Evolutionary conservation across 2,329 filamentous ascomycete genomes (phyloP).

Genomic region (Escovopsis weberi): DNA sequence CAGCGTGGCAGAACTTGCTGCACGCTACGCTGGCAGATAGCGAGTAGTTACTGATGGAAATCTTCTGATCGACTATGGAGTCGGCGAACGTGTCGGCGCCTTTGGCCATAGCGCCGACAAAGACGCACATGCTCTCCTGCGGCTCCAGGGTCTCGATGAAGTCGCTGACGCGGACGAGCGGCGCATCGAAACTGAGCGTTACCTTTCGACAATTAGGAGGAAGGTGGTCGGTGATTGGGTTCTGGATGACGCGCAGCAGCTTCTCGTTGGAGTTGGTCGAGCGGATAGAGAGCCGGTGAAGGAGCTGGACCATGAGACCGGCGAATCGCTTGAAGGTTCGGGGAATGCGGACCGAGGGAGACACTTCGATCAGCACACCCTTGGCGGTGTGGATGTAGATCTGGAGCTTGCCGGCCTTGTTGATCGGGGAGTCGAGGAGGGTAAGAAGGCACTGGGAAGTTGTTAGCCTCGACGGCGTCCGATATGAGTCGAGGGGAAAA

Average conservation of each 20-base stretch:
- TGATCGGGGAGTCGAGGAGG: slow-evolving; percentile 92
- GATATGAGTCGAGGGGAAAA: slow-evolving; percentile 24
- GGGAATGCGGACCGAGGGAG: slow-evolving; percentile 92
- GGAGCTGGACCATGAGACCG: slow-evolving; percentile 93
- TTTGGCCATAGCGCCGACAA: slow-evolving; percentile 97
- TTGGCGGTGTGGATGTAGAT: slow-evolving; percentile 98
- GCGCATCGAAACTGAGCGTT: slow-evolving; percentile 86
- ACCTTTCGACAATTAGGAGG: slow-evolving; percentile 97
- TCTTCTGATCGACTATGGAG: slow-evolving; percentile 86
- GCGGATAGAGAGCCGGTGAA: slow-evolving; percentile 89
- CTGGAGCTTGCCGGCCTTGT: slow-evolving; percentile 94
- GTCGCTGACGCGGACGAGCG: slow-evolving; percentile 73
- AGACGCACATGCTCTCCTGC: slow-evolving; percentile 92
- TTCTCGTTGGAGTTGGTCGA: slow-evolving; percentile 97
- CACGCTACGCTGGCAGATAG: slow-evolving; percentile 94
- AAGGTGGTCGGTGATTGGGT: slow-evolving; percentile 92
- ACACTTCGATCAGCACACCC: slow-evolving; percentile 93
- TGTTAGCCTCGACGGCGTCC: no score
- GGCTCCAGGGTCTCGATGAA: slow-evolving; percentile 68
- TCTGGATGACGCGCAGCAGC: slow-evolving; percentile 91
- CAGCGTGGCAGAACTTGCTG: slow-evolving; percentile 98
- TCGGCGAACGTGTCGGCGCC: slow-evolving; percentile 93
- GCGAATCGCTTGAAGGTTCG: slow-evolving; percentile 98
- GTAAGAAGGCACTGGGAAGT: slow-evolving; percentile 74
- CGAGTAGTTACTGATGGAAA: slow-evolving; percentile 96